phyloP scores from a whole-genome alignment of 139 green algal genomes.

The Desmodesmus armatus region DNA sequence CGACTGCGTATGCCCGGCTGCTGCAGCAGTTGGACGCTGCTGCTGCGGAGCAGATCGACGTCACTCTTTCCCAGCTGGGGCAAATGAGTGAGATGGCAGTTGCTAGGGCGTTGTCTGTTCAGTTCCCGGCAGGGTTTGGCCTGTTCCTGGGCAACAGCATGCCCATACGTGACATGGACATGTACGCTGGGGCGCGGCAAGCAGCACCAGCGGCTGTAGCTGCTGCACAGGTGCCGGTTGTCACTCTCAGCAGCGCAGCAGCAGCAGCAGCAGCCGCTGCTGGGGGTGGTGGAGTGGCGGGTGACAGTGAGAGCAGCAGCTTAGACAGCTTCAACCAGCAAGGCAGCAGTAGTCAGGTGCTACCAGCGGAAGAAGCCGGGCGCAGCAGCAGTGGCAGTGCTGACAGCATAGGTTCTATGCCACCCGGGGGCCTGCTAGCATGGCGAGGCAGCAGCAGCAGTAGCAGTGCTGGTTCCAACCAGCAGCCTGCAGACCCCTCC shows the following conservation, averaged over 20 bases:
- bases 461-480: not conserved
- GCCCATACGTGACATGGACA: slow-evolving; percentile 98
- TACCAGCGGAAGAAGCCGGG: no score
- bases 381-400: slow-evolving; percentile 7
- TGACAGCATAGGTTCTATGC: slow-evolving; percentile 13
- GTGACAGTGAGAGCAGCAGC: slow-evolving; percentile 37
- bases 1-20: slow-evolving; percentile 1
- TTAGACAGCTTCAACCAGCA: no score
- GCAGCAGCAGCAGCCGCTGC: slow-evolving; percentile 10
- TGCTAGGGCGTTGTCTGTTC: slow-evolving; percentile 59
- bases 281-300: slow-evolving; percentile 9
- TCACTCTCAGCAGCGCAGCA: not conserved
- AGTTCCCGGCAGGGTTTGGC: slow-evolving; percentile 74
- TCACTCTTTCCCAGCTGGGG: slow-evolving; percentile 38
- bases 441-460: slow-evolving; percentile 30
- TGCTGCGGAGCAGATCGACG: slow-evolving; percentile 35
- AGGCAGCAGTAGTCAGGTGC: no score
- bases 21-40: slow-evolving; percentile 18
- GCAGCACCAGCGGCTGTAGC: not conserved
- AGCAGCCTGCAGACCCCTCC: slow-evolving; percentile 13
- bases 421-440: slow-evolving; percentile 8
- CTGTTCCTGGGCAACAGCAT: slow-evolving; percentile 99
- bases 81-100: slow-evolving; percentile 78
- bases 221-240: not conserved
- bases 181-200: slow-evolving; percentile 75